A percentile compares a stretch with the other conserved stretches of the same genome.
Conservation (phyloP, 83 land plant genomes). For the Thuja plicata region DNA sequence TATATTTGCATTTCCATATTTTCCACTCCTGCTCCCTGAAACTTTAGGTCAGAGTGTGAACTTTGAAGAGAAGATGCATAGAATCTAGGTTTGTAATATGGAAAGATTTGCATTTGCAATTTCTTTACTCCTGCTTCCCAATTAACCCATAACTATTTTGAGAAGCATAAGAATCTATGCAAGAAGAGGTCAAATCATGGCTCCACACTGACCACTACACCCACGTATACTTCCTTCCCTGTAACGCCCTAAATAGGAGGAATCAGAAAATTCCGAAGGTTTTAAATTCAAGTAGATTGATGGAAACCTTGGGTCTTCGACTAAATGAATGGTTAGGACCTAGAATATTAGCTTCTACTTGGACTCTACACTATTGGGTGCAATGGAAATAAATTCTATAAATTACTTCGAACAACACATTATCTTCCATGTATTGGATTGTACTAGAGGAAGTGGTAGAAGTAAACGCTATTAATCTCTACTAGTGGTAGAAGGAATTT, state of each 20-base stretch:
- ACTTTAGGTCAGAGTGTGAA: slow-evolving; percentile 11
- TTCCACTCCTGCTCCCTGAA: slow-evolving; percentile 12
- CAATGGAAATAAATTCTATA: neutral
- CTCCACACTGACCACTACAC: neutral
- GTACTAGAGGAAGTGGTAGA: too few species aligned
- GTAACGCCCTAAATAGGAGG: neutral
- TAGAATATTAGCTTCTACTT: slow-evolving; percentile 21
- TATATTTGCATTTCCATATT: too few species aligned
- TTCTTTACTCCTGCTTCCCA: neutral
- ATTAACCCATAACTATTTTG: neutral
- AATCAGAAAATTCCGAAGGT: neutral
- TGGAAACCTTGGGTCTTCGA: slow-evolving; percentile 21
- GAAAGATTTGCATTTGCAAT: neutral
- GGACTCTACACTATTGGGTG: neutral
- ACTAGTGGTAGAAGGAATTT: too few species aligned
- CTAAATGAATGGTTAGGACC: neutral
- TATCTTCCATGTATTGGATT: neutral
- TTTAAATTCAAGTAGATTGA: too few species aligned
- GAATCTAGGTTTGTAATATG: neutral
- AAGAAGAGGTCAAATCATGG: slow-evolving; percentile 44
- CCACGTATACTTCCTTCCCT: neutral
- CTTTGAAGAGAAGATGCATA: neutral
- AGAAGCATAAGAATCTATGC: slow-evolving; percentile 66
- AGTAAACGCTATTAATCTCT: too few species aligned
- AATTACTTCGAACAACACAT: too few species aligned